These are phyloP conservation scores for Fusarium tupiense DNA, from an alignment of 2,329 filamentous ascomycete species.

Conservation along the genomic window DNA sequence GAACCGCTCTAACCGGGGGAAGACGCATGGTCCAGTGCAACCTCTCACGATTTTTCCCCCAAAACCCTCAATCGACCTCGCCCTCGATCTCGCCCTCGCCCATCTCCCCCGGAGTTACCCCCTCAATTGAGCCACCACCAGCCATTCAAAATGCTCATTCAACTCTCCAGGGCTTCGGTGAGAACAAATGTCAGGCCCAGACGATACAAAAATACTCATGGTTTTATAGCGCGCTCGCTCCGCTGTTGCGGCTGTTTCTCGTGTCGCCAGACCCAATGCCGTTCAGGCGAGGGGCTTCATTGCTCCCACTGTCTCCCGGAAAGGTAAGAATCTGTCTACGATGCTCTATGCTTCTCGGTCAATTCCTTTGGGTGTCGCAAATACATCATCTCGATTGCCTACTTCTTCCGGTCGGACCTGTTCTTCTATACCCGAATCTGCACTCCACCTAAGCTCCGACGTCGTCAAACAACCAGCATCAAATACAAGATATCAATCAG, in stretches of 20 bases:
- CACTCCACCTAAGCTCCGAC: constrained; percentile 43
- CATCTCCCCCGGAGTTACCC: constrained; percentile 44
- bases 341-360: background rate
- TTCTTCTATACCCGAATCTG: constrained; percentile 42
- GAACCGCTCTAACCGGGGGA: constrained; percentile 42
- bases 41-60: constrained; percentile 56
- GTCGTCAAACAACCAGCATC: constrained; percentile 31
- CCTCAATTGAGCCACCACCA: constrained; percentile 60
- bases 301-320: constrained; percentile 68
- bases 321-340: constrained; percentile 60
- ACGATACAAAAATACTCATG: background rate
- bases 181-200: constrained; percentile 40
- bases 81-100: background rate
- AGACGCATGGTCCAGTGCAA: constrained; percentile 38
- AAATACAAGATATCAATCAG: background rate
- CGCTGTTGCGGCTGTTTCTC: constrained; percentile 60
- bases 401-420: constrained; percentile 32
- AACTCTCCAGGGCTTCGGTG: constrained; percentile 67
- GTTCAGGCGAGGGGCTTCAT: constrained; percentile 66
- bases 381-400: constrained; percentile 7
- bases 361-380: background rate
- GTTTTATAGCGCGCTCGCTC: constrained; percentile 61
- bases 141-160: constrained; percentile 64
- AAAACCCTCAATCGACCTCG: constrained; percentile 40
- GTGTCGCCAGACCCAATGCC: constrained; percentile 52